A percentile compares a stretch with the other conserved stretches of the same genome.
These are phyloP conservation scores for Trypanosoma theileri DNA, from an alignment of 208 protist species.

Conservation along the genomic window DNA sequence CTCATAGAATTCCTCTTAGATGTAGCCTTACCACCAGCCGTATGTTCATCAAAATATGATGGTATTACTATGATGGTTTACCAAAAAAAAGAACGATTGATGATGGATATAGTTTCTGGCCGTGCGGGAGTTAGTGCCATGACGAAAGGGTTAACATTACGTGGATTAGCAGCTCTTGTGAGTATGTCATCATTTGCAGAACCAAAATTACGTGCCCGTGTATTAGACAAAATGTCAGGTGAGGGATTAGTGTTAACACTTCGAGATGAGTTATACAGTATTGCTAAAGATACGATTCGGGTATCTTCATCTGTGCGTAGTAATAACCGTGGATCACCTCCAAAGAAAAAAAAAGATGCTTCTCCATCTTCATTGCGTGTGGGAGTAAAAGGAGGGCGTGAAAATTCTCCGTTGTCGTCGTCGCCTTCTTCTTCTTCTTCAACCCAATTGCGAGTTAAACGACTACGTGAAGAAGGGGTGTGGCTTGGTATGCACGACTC, in stretches of 20 bases:
- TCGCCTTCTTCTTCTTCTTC: neutral
- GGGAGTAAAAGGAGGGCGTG: neutral
- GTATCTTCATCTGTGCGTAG: neutral
- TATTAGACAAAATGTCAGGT: slow-evolving; percentile 68
- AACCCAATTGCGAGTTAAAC: neutral
- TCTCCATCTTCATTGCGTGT: neutral
- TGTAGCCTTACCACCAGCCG: slow-evolving; percentile 79
- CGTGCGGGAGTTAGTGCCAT: slow-evolving; percentile 46
- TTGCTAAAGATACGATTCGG: neutral
- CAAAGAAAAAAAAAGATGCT: neutral
- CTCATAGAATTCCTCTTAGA: slow-evolving; percentile 86
- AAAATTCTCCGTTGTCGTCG: too few relatives aligned
- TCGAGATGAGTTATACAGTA: slow-evolving; percentile 36
- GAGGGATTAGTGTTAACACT: slow-evolving; percentile 69
- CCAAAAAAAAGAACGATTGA: slow-evolving; percentile 73
- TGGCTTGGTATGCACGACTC: slow-evolving; percentile 21
- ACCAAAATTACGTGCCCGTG: slow-evolving; percentile 53
- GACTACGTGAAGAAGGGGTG: neutral
- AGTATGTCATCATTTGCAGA: slow-evolving; percentile 71
- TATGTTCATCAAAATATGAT: slow-evolving; percentile 87
- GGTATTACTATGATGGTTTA: slow-evolving; percentile 50
- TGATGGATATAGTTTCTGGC: slow-evolving; percentile 60
- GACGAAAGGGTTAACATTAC: slow-evolving; percentile 55
- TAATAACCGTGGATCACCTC: neutral
- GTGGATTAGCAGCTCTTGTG: slow-evolving; percentile 51